Evolutionary conservation across 768 basidiomycete species (phyloP).

Genomic region (Calocera viscosa): DNA sequence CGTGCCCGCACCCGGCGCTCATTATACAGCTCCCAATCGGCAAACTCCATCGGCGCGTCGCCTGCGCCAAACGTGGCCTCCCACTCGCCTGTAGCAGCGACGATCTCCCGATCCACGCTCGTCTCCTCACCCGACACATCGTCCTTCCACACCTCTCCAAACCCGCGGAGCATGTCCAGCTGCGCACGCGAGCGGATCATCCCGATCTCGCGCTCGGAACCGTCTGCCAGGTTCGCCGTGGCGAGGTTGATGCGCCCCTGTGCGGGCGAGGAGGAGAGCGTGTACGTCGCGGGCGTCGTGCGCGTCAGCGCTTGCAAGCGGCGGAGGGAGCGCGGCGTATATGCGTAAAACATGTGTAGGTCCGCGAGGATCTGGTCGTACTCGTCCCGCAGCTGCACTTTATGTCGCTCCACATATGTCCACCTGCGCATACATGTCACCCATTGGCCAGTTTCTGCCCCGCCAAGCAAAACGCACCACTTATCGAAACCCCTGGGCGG

Average conservation of each 20-base stretch:
- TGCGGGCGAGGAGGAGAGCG: not conserved
- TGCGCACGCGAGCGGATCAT: not conserved
- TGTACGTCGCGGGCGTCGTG: not conserved
- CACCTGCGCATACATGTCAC: constrained; percentile 27
- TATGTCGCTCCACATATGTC: constrained; percentile 34
- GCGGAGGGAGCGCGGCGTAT: not conserved
- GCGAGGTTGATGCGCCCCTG: not conserved
- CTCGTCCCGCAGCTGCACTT: constrained; percentile 42
- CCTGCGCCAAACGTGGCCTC: constrained; percentile 4
- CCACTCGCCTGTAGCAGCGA: not conserved
- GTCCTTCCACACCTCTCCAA: not conserved
- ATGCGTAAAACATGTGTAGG: constrained; percentile 31
- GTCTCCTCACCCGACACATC: not conserved
- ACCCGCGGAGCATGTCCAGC: not conserved
- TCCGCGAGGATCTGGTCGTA: constrained; percentile 40
- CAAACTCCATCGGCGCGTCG: not conserved
- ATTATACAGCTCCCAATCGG: constrained; percentile 2
- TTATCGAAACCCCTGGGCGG: constrained; percentile 37
- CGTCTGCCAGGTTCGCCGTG: not conserved
- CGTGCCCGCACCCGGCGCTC: not conserved
- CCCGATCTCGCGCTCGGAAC: not conserved
- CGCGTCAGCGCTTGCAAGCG: not conserved
- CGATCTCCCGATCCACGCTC: constrained; percentile 3
- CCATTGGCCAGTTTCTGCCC: not conserved
- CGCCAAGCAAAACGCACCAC: constrained; percentile 24